These are phyloP conservation scores for Metschnikowia anglica DNA, from an alignment of 805 yeast species.

Conservation along the genomic window DNA sequence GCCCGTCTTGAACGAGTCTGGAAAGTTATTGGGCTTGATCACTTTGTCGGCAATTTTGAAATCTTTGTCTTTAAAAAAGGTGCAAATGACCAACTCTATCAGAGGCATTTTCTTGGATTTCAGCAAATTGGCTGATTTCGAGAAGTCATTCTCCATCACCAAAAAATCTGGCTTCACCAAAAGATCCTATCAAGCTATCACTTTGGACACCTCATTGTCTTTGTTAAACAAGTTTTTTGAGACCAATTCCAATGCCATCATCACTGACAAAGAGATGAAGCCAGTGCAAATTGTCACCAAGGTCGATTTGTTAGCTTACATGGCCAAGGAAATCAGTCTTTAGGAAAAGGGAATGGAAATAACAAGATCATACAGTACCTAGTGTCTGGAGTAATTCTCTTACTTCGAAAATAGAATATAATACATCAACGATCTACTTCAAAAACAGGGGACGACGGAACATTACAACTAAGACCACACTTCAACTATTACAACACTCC, in stretches of 20 bases:
- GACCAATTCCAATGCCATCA: conserved; percentile 79
- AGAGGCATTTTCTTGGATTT: conserved; percentile 67
- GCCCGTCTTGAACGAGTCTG: conserved; percentile 64
- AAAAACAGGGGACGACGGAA: neutral
- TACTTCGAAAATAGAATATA: neutral
- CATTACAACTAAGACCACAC: neutral
- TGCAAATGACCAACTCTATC: conserved; percentile 56
- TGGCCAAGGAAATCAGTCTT: conserved; percentile 34
- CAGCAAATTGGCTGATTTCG: conserved; percentile 65
- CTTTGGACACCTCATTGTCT: conserved; percentile 60
- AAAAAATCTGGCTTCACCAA: conserved; percentile 55
- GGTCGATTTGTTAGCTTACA: conserved; percentile 69
- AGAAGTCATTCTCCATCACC: conserved; percentile 61
- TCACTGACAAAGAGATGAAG: conserved; percentile 65
- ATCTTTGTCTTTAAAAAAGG: conserved; percentile 59
- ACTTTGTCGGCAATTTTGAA: conserved; percentile 73
- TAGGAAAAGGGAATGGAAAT: neutral
- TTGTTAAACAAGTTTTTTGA: conserved; percentile 79
- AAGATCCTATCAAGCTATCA: conserved; percentile 66
- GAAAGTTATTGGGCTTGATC: conserved; percentile 70
- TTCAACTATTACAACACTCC: neutral
- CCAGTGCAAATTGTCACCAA: conserved; percentile 86
- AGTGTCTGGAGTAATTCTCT: no score
- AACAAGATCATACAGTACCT: neutral
- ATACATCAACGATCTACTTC: conserved; percentile 6